Conservation (phyloP, 2,329 filamentous ascomycete species). For the Coniella vitis region DNA sequence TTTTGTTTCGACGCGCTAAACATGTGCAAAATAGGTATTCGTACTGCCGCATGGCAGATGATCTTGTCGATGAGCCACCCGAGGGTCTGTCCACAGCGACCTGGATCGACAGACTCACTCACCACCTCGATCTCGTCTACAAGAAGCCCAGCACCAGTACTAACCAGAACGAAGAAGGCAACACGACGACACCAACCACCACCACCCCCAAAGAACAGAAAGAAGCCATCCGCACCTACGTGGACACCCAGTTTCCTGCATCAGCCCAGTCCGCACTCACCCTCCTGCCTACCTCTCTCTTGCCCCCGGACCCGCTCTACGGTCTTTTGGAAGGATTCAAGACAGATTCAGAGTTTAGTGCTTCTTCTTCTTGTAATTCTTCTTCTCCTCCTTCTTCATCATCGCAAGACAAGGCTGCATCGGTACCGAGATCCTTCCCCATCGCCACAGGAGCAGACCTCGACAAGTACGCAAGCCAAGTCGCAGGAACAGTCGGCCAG, state of each 20-base stretch:
- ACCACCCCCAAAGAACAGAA: slow-evolving; percentile 17
- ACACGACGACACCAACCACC: too few relatives aligned
- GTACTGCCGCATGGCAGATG: slow-evolving; percentile 67
- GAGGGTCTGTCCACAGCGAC: slow-evolving; percentile 42
- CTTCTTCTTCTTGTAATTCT: too few relatives aligned
- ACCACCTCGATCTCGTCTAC: slow-evolving; percentile 51
- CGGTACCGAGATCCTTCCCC: slow-evolving; percentile 33
- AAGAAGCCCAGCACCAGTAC: slow-evolving; percentile 22
- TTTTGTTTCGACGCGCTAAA: slow-evolving; percentile 17
- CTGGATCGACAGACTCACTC: slow-evolving; percentile 53
- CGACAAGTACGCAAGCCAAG: slow-evolving; percentile 56
- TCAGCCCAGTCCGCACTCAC: slow-evolving; percentile 47
- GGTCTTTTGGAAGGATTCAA: slow-evolving; percentile 61
- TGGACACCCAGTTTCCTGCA: slow-evolving; percentile 44
- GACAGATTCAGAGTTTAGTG: slow-evolving; percentile 55
- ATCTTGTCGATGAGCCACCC: slow-evolving; percentile 60
- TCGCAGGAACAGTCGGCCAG: slow-evolving; percentile 67
- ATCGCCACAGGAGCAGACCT: slow-evolving; percentile 54
- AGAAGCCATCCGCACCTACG: slow-evolving; percentile 24
- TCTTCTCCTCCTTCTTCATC: too few relatives aligned
- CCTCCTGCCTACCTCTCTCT: slow-evolving; percentile 50
- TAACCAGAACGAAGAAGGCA: too few relatives aligned
- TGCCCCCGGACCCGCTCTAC: slow-evolving; percentile 53
- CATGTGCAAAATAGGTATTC: slow-evolving; percentile 47
- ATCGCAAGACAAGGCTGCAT: too few relatives aligned